phyloP scores from a whole-genome alignment of 2,329 filamentous ascomycete species.

The Cladophialophora immunda region DNA sequence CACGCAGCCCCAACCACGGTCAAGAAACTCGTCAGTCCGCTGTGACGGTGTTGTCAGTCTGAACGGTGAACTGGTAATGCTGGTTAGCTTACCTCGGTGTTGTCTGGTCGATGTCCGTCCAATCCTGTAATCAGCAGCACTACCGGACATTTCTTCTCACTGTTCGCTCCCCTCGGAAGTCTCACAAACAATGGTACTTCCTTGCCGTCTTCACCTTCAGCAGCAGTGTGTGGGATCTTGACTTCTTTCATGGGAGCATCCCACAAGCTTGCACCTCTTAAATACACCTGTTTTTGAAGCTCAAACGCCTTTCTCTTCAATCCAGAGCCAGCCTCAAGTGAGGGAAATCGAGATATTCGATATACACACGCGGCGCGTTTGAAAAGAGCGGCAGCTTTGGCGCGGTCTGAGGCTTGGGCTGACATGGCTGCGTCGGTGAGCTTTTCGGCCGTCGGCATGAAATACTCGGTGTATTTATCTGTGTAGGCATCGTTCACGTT shows the following conservation, averaged over 20 bases:
- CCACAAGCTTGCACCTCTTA: slow-evolving; percentile 65
- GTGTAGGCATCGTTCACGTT: slow-evolving; percentile 72
- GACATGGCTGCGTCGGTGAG: slow-evolving; percentile 63
- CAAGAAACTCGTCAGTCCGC: slow-evolving; percentile 68
- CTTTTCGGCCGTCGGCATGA: slow-evolving; percentile 67
- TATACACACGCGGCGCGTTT: slow-evolving; percentile 76
- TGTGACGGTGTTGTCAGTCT: slow-evolving; percentile 41
- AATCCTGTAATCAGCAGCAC: slow-evolving; percentile 69
- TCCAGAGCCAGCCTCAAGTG: slow-evolving; percentile 39
- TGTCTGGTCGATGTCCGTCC: slow-evolving; percentile 71
- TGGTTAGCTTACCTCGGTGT: slow-evolving; percentile 52
- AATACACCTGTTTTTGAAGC: slow-evolving; percentile 70
- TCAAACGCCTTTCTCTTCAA: slow-evolving; percentile 71
- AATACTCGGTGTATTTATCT: slow-evolving; percentile 69
- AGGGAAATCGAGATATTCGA: slow-evolving; percentile 75
- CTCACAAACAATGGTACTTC: slow-evolving; percentile 52
- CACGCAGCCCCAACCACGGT: slow-evolving; percentile 69
- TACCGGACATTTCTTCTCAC: slow-evolving; percentile 50
- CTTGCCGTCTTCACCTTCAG: slow-evolving; percentile 46
- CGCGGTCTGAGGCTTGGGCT: slow-evolving; percentile 55
- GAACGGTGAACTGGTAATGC: not conserved
- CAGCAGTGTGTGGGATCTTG: slow-evolving; percentile 50
- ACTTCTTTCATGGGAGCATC: slow-evolving; percentile 51
- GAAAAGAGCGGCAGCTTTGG: slow-evolving; percentile 68
- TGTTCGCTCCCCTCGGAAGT: slow-evolving; percentile 45